phyloP scores from a whole-genome alignment of 495 filamentous ascomycete genomes.

The Platismatia glauca region DNA sequence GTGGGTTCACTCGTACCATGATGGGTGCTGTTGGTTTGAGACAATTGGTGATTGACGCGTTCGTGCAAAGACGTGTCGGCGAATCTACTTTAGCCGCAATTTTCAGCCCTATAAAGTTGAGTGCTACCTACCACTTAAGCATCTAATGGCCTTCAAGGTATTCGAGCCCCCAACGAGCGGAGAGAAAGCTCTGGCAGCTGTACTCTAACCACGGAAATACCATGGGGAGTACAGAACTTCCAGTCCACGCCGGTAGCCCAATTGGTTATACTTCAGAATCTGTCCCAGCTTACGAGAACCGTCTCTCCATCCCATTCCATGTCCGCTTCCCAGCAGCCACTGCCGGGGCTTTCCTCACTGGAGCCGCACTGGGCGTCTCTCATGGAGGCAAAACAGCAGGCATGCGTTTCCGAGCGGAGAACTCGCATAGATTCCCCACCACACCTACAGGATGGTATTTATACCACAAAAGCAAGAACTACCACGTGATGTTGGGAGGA shows the following conservation, averaged over 20 bases:
- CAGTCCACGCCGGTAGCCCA: not conserved
- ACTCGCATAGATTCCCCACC: constrained; percentile 80
- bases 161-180: not conserved
- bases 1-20: constrained; percentile 11
- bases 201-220: not conserved
- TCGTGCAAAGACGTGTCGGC: not conserved
- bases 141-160: too few species aligned
- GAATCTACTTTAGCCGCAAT: not conserved
- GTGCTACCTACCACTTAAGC: too few species aligned
- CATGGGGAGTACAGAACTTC: constrained; percentile 1
- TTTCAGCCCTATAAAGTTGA: not conserved
- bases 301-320: constrained; percentile 56
- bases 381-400: constrained; percentile 65
- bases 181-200: not conserved
- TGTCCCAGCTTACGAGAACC: constrained; percentile 28
- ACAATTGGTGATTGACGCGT: constrained; percentile 8
- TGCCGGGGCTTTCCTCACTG: constrained; percentile 51
- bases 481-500: constrained; percentile 64
- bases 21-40: not conserved
- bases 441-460: constrained; percentile 85
- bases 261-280: not conserved
- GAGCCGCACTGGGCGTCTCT: constrained; percentile 57
- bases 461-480: constrained; percentile 97
- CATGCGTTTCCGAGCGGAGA: constrained; percentile 84
- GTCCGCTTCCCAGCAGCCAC: constrained; percentile 56